Evolutionary conservation across 805 yeast genomes (phyloP), one percentile per base, ranked within the genome.

Genomic region (Cyberlindnera maclurae): DNA sequence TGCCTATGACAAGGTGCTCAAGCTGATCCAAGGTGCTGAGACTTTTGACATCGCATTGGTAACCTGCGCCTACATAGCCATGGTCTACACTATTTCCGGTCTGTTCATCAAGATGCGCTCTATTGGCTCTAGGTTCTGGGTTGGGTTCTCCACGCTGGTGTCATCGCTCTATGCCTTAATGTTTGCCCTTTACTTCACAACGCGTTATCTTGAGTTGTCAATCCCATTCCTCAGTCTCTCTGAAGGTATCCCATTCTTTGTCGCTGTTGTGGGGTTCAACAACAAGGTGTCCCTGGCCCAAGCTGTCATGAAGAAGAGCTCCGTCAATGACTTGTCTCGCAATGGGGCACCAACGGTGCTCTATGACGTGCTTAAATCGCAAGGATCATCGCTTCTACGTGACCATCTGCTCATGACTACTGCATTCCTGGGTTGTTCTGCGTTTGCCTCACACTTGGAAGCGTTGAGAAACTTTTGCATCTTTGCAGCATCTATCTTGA

Each of bases 231-330:
- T 84, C 39, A 77, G 85, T 39, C 68, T 90, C 47, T 75, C 88
- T 41, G 97, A 90, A 64, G 97, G 97, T 26, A 64, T 90, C 33
- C 98, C 98, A 16, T 90, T 90, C 61, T 72, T 90, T 54, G 95
- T 90, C 16, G 87, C 95, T 15, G 80, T 87, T 4, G 77, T 90
- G 55, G 98, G 97, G 2, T 90, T 90, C 63, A 88, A 86, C 57
- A 83, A 85, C 58, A 87, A 89, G 54, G 74, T 86, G 15, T 68
- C 76, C 11, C 70, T 88, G 46, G 82, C 96, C 1, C 64, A 72
- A 15, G 72, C 75, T 33, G 79, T 81, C 17, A 65, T 71, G 20
- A 57, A 70, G 12, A 50, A 51, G 27, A 44, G 50, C 13, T 43
- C 53, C 1, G 41, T 33, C 6, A 48, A 45, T 18, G 55, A 60